phyloP scores from a whole-genome alignment of 2,329 filamentous ascomycete genomes.

The Rugonectria rugulosa region DNA sequence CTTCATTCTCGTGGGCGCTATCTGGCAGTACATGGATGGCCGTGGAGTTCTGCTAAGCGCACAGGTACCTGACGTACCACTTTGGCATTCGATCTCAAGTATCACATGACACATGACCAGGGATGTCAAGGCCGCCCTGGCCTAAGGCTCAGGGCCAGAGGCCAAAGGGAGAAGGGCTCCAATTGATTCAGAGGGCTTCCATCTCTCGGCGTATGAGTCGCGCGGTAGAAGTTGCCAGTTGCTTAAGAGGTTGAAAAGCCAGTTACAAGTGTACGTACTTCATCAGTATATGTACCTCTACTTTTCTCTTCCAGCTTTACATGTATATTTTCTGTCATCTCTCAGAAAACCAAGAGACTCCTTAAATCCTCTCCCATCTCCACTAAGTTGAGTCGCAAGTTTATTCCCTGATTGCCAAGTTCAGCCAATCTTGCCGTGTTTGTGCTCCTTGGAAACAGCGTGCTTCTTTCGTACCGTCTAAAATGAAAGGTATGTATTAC shows the following conservation, averaged over 20 bases:
- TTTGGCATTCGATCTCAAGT: conserved; percentile 10
- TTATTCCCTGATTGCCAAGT: conserved; percentile 4
- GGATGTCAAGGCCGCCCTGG: conserved; percentile 13
- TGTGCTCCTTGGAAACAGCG: neutral
- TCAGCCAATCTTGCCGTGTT: neutral
- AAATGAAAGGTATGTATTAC: conserved; percentile 35
- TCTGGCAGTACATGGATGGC: conserved; percentile 22
- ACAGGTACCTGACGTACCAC: conserved; percentile 21
- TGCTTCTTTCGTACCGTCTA: neutral
- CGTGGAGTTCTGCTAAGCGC: conserved; percentile 27
- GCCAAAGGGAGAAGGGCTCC: neutral
- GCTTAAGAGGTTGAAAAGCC: no score
- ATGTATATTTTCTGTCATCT: neutral
- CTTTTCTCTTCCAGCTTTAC: neutral
- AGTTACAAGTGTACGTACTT: no score
- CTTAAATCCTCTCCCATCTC: neutral
- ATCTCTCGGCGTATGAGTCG: conserved; percentile 10
- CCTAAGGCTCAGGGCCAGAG: no score
- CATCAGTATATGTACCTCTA: no score
- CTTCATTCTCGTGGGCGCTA: conserved; percentile 10
- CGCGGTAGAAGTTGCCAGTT: no score
- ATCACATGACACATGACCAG: conserved; percentile 35
- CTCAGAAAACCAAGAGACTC: no score
- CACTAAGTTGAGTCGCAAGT: conserved; percentile 2
- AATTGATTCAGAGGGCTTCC: neutral